Base-by-base conservation (phyloP, 129 eudicot species). In the Flaveria brownii region DNA sequence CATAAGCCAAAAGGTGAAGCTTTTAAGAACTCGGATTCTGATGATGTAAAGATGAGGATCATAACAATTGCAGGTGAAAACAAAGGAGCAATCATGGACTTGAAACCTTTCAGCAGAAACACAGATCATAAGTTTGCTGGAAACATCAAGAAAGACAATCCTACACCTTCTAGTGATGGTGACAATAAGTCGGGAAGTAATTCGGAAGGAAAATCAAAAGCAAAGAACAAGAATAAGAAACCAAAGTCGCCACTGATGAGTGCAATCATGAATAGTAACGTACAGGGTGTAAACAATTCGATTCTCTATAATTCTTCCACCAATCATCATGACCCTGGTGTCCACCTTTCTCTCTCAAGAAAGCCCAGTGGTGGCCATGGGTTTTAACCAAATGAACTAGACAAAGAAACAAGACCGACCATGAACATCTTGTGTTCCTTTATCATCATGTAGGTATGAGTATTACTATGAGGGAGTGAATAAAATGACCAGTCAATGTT, bases 251-350 rank as follows among this genome's bases (percentile, higher is more conserved):
- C 79, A 39, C 77, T 86, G 16, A 83, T 82, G 85, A 51, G 36
- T 66, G 86, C 91, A 25, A 73, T 71, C 78, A 74, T 86, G 81
- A 91, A 91, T 79, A 88, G 89, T 83, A 91, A 91, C 51, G 89
- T 91, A 15, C 97, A 91, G 72, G 93, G 88, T 45, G 84, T 86
- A 42, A 89, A 89, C 81, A 89, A 89, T 70, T 86, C 91, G 11
- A 82, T 89, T 63, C 72, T 89, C 36, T 78, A 36, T 78, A 83
- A 89, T 39, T 64, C 56, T 25, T 70, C 75, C 47, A 74, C 71
- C 71, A 64, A 75, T 60, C 87, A 89, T 74, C 88, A 85, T 52
- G 91, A 89, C 80, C 91, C 96, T 14, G 96, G 96, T 10, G 75
- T 89, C 33, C 89, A 89, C 77, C 76, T 86, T 33, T 79, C 91